Evolutionary conservation across 83 land plant genomes (phyloP).

Genomic region (Picea abies): DNA sequence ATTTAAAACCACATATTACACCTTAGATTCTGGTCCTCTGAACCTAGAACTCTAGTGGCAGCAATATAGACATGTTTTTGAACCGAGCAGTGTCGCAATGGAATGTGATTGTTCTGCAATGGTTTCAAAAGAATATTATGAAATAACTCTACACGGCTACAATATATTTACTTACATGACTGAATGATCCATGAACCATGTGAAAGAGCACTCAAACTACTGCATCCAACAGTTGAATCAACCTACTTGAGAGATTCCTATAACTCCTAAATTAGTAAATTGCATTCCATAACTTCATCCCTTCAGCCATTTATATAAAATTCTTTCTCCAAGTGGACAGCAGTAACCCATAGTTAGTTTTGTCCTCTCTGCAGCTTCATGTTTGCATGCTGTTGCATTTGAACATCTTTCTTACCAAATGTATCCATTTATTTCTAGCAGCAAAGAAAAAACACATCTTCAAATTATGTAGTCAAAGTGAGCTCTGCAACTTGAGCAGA

Average conservation of each 20-base stretch:
- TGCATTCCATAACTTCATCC: neutral
- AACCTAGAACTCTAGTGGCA: neutral
- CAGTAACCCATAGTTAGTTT: neutral
- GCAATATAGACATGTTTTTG: neutral
- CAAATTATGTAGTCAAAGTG: conserved; percentile 4
- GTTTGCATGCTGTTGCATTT: neutral
- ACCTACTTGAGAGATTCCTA: neutral
- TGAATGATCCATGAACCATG: conserved; percentile 1
- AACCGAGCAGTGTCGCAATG: neutral
- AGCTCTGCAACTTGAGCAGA: conserved; percentile 5
- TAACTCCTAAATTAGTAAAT: neutral
- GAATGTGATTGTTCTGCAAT: neutral
- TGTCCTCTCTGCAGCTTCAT: neutral
- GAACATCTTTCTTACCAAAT: neutral
- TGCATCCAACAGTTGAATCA: conserved; percentile 4
- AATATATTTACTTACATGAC: conserved; percentile 13
- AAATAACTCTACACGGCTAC: neutral
- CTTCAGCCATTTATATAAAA: neutral
- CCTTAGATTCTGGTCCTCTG: neutral
- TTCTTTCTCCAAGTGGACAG: neutral
- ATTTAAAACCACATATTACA: neutral
- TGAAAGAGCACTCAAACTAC: neutral
- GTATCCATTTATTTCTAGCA: neutral
- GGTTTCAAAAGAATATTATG: conserved; percentile 4
- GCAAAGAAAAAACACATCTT: neutral